Percentiles rank a stretch among this genome's conserved stretches.
phyloP scores from a whole-genome alignment of 169 alveolate genomes.

The Miamiensis avidus region DNA sequence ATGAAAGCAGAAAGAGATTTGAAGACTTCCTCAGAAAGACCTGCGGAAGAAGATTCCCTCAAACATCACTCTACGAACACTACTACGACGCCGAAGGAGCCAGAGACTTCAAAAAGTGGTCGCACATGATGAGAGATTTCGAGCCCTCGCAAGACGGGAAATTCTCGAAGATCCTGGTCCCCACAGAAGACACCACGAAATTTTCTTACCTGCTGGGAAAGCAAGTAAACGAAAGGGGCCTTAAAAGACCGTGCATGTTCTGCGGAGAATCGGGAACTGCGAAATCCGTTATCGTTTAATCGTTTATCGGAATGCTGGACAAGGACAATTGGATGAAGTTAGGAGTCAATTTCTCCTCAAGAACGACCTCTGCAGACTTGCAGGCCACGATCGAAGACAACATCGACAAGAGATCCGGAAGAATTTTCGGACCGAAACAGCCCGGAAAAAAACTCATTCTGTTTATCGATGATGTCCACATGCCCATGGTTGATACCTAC shows the following conservation, averaged over 20 bases:
- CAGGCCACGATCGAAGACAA: constrained; percentile 90
- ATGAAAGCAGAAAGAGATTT: constrained; percentile 84
- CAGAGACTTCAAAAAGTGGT: constrained; percentile 83
- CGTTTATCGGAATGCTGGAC: constrained; percentile 70
- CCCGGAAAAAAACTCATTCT: constrained; percentile 90
- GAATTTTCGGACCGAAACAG: constrained; percentile 90
- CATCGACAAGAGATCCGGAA: constrained; percentile 90
- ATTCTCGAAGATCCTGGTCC: constrained; percentile 92
- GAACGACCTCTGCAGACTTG: constrained; percentile 89
- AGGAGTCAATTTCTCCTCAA: constrained; percentile 91
- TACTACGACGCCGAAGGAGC: constrained; percentile 68
- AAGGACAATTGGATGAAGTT: constrained; percentile 79
- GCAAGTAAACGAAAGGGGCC: constrained; percentile 50
- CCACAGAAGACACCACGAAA: constrained; percentile 92
- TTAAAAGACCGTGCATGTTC: constrained; percentile 89
- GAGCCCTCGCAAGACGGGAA: constrained; percentile 83
- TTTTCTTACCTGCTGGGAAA: constrained; percentile 84
- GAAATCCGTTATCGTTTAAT: constrained; percentile 87
- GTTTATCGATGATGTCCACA: constrained; percentile 93
- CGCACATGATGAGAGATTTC: constrained; percentile 75
- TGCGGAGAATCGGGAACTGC: constrained; percentile 95
- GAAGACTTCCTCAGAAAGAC: constrained; percentile 84
- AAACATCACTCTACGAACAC: constrained; percentile 82
- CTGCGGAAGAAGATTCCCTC: constrained; percentile 74
- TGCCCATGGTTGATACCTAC: constrained; percentile 92